Evolutionary conservation across 2,329 filamentous ascomycete species (phyloP).

Genomic region (Ophioceras dolichostomum): DNA sequence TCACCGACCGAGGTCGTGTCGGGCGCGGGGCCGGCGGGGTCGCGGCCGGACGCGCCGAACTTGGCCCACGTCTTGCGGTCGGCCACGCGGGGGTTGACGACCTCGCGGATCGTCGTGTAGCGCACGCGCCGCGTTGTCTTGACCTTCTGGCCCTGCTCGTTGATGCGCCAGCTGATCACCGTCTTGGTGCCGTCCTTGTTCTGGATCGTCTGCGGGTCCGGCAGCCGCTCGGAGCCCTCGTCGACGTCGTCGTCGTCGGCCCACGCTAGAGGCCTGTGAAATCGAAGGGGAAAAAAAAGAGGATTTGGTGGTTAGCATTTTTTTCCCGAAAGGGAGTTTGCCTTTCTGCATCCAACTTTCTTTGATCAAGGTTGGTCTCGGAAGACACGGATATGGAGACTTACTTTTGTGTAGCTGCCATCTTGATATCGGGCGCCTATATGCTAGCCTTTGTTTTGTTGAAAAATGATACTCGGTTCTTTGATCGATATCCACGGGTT

Average conservation of each 20-base stretch:
- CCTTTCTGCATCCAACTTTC: too few relatives aligned
- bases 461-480: too few relatives aligned
- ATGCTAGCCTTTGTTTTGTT: too few relatives aligned
- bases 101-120: slow-evolving; percentile 80
- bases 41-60: slow-evolving; percentile 83
- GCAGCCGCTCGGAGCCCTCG: slow-evolving; percentile 56
- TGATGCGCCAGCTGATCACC: slow-evolving; percentile 76
- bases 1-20: slow-evolving; percentile 92
- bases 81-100: slow-evolving; percentile 92
- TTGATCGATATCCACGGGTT: too few relatives aligned
- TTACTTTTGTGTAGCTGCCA: too few relatives aligned
- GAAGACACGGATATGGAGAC: too few relatives aligned
- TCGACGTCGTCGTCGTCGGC: slow-evolving; percentile 67
- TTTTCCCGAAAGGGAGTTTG: not conserved
- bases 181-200: slow-evolving; percentile 99
- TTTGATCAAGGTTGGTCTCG: too few relatives aligned
- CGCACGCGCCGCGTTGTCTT: slow-evolving; percentile 96
- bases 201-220: slow-evolving; percentile 74
- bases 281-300: not conserved
- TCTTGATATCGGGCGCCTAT: too few relatives aligned
- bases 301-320: too few relatives aligned
- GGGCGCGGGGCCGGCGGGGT: slow-evolving; percentile 66
- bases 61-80: slow-evolving; percentile 89
- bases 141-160: slow-evolving; percentile 90
- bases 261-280: slow-evolving; percentile 1